Conservation (phyloP, 202 grass and related monocot species). For the Digitaria exilis region DNA sequence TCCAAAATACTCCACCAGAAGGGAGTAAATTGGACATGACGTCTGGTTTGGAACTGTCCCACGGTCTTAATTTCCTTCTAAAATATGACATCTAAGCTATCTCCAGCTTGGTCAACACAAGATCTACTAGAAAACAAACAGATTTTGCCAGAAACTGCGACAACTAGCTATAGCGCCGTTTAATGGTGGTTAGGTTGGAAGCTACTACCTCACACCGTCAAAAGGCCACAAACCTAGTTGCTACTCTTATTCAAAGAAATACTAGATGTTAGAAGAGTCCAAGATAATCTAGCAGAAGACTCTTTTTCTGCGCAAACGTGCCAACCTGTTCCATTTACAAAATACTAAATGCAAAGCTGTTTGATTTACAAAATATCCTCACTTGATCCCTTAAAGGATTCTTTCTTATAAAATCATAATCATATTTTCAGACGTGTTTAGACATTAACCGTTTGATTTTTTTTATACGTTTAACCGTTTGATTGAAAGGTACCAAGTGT, state of each 20-base stretch:
- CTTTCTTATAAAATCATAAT: neutral
- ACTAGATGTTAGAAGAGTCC: neutral
- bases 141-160: neutral
- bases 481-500: neutral
- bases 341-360: neutral
- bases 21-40: neutral
- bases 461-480: neutral
- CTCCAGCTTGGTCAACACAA: conserved; percentile 14
- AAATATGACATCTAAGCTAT: neutral
- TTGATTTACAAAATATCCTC: neutral
- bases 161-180: neutral
- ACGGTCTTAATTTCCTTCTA: neutral
- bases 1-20: neutral
- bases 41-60: conserved; percentile 26
- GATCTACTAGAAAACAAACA: neutral
- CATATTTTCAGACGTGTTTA: neutral
- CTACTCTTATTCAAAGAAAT: neutral
- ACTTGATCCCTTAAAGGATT: neutral
- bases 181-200: conserved; percentile 36
- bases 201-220: neutral
- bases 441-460: too few species aligned
- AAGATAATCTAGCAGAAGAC: neutral
- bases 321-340: neutral
- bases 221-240: neutral
- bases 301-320: neutral